Evolutionary conservation across 768 basidiomycete genomes (phyloP), one percentile per base, ranked within the genome.

Genomic region (Cystofilobasidium capitatum): DNA sequence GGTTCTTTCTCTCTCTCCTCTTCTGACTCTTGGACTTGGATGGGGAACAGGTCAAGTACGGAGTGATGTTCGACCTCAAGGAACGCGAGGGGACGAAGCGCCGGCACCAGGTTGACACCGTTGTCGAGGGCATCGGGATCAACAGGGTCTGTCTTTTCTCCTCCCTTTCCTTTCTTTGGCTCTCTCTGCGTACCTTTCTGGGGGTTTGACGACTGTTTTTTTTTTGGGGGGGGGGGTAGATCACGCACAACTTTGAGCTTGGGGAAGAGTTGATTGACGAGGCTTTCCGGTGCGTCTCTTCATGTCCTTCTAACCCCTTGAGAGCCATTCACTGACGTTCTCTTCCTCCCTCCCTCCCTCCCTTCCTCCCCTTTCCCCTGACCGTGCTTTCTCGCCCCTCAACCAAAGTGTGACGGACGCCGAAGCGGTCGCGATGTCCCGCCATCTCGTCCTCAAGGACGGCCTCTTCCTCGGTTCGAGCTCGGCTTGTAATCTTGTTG

Each of bases 391-490:
- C 29, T 3, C 31, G 22, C 29, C 17, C 58, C 29, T 60, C 33
- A 26, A 45, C 20, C 33, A 58, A 64, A 93, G 93, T 66, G 85
- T 97, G 75, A 87, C 88, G 2, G 96, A 98, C 71, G 85, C 83
- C 1, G 94, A 99, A 77, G 94, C 94, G 0, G 90, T 98, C 26
- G 85, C 88, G 10, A 98, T 98, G 94, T 88, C 92, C 1, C 85
- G 93, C 13, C 91, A 91, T 75, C 83, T 99, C 24, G 91, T 96
- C 5, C 80, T 86, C 59, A 81, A 89, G 64, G 94, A 98, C 71
- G 96, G 96, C 0, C 80, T 99, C 33, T 98, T 93, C 79, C 81
- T 98, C 35, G 96, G 96, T 17, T 97, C 93, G 0, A 94, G 91
- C 69, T 93, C 90, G 73, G 94, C 96, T 0, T 93, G 91, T 75